Base-by-base conservation (phyloP, 2,329 filamentous ascomycete genomes). In the Helotiales sp. region DNA sequence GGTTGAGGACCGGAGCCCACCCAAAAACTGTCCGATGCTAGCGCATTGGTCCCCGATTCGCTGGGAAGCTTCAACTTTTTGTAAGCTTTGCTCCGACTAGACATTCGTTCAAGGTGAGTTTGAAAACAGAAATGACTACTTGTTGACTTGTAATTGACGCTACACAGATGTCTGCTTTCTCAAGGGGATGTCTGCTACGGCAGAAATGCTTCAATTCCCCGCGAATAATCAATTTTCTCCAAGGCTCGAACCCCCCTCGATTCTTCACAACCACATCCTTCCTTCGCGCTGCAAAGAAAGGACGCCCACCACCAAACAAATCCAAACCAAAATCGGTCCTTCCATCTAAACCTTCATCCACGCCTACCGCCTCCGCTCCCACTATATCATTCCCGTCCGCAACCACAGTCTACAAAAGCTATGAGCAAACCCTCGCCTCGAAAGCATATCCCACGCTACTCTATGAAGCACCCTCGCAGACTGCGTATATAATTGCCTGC, bases 381-480 rank as follows among this genome's bases (percentile, higher is more conserved):
- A 17, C 24, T 5, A n/a, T n/a, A n/a, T n/a, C n/a, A n/a, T n/a
- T n/a, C n/a, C n/a, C n/a, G n/a, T 29, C 31, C 44, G 36, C 13
- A 34, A 33, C 22, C 34, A 47, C 30, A 51, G 66, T 31, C 61
- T 73, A 56, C 68, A 78, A 75, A 66, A 77, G 73, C 54, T 85
- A 80, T 72, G 77, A 79, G 66, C 79, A 79, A n/a, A 65, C 56
- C 58, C 78, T 90, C 34, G 81, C 83, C 13, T 75, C 76, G 57
- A 81, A 83, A 61, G 68, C 77, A n/a, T 73, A 77, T 1, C 78
- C 81, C 5, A 84, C 87, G 7, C 72, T 82, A 2, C 76, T 91
- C 42, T 91, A 89, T 75, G 78, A 86, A 66, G 81, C 82, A 1
- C 84, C 84, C 13, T 84, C 85, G 1, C 86, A 89, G 66, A 81